Conservation (phyloP, 2,329 filamentous ascomycete genomes). For the Fusarium austroafricanum region DNA sequence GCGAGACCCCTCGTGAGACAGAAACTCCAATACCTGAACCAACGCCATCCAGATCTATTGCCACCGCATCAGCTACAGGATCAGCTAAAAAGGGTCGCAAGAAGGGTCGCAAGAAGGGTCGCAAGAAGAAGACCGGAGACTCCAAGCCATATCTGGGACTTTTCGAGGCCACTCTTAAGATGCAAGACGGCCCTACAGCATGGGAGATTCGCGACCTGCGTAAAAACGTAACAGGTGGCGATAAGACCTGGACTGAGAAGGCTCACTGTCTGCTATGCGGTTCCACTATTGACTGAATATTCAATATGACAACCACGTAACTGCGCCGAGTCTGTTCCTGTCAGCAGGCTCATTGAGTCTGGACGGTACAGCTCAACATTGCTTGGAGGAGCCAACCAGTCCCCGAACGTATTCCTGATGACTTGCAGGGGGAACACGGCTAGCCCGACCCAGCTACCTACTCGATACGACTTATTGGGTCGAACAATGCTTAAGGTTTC, state of each 20-base stretch:
- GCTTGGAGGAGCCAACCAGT: background rate
- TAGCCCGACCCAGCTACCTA: constrained; percentile 1
- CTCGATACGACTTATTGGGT: constrained; percentile 8
- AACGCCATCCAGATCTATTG: no score
- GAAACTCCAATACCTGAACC: no score
- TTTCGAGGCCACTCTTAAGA: constrained; percentile 62
- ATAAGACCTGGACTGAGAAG: no score
- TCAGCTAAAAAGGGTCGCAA: no score
- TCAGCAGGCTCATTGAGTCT: constrained; percentile 17
- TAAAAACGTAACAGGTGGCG: constrained; percentile 58
- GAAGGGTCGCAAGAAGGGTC: constrained; percentile 50
- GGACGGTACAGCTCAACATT: background rate
- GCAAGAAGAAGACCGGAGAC: constrained; percentile 53
- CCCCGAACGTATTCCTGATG: constrained; percentile 1
- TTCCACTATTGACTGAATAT: constrained; percentile 56
- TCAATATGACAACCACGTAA: background rate
- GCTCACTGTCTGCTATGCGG: constrained; percentile 62
- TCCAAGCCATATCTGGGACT: constrained; percentile 62
- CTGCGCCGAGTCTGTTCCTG: background rate
- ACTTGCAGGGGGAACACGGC: background rate
- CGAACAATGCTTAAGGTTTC: constrained; percentile 23
- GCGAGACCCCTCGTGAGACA: no score
- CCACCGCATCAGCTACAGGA: no score
- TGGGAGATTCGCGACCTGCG: constrained; percentile 66
- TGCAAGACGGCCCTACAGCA: constrained; percentile 59